Base-by-base conservation (phyloP, 139 green algal genomes). In the Astrephomene gubernaculifera region DNA sequence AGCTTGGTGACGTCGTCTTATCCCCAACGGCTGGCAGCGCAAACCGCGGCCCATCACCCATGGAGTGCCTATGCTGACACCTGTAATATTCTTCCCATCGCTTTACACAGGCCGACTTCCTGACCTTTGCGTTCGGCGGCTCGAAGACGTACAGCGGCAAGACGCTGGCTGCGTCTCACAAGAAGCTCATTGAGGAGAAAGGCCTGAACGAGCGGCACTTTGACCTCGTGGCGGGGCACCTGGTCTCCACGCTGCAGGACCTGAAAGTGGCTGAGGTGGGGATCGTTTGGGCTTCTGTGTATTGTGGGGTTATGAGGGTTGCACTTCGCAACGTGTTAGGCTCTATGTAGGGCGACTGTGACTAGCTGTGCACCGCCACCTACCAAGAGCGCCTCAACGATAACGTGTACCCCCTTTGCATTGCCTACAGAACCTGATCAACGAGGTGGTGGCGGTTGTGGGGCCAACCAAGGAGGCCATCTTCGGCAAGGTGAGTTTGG, bases 141-240 rank as follows among this genome's bases (percentile, higher is more conserved):
- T 21, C 44, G 3, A 39, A n/a, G 41, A 21, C 65, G 25, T 80
- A 80, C 43, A 27, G n/a, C 10, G 71, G 71, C 24, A 27, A 27
- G 25, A 41, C 31, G 35, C 43, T 80, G 71, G 19, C 27, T 22
- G 57, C 57, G 27, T 43, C 44, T 19, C 71, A 80, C 43, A 60
- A 67, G 71, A 38, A 65, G 27, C 71, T 80, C 27, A 80, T 80
- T 25, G 19, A 31, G 27, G 29, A 80, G 44, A 65, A 80, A 27
- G 71, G 71, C 14, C 71, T 80, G 71, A 17, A 41, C 27, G 38
- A 45, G 44, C 19, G 19, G 21, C 71, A 80, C 43, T 80, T 80
- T 65, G 71, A 80, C 45, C 17, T 60, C 22, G 71, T 80, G 43
- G 71, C 71, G 24, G 44, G 44, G 21, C 71, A 80, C 71, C 45